Conservation (phyloP, 2,329 filamentous ascomycete genomes). For the Xylariaceae sp. region DNA sequence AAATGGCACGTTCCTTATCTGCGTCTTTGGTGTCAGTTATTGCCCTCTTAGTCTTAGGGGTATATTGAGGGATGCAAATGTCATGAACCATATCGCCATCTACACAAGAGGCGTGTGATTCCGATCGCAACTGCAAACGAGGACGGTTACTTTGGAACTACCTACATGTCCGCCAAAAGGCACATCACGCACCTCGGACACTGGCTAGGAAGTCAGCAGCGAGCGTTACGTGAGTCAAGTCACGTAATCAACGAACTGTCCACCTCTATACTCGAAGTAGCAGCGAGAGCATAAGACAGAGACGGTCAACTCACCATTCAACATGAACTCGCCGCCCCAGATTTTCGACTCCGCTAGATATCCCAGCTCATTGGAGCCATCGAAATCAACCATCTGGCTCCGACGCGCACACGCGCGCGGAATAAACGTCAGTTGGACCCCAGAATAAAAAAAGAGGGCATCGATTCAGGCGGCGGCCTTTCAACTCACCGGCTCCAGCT, state of each 20-base stretch:
- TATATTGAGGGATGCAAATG: too few relatives aligned
- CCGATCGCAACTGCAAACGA: not conserved
- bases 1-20: too few relatives aligned
- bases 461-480: not conserved
- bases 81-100: too few relatives aligned
- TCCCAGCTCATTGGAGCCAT: constrained; percentile 2
- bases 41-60: too few relatives aligned
- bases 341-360: constrained; percentile 8
- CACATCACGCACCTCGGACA: not conserved
- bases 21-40: too few relatives aligned
- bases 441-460: not conserved
- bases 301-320: constrained; percentile 2
- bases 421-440: not conserved
- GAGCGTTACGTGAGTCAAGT: not conserved
- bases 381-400: not conserved
- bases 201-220: constrained; percentile 1
- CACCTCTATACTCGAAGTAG: not conserved
- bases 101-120: not conserved
- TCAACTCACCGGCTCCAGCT: constrained; percentile 16
- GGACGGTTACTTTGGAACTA: not conserved
- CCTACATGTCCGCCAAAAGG: constrained; percentile 6
- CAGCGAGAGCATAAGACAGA: not conserved
- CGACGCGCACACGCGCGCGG: too few relatives aligned
- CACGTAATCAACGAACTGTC: not conserved
- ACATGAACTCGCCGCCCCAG: not conserved